Evolutionary conservation across 2,329 filamentous ascomycete species (phyloP), one percentile per base, ranked within the genome.

Genomic region (Blastomyces parvus): DNA sequence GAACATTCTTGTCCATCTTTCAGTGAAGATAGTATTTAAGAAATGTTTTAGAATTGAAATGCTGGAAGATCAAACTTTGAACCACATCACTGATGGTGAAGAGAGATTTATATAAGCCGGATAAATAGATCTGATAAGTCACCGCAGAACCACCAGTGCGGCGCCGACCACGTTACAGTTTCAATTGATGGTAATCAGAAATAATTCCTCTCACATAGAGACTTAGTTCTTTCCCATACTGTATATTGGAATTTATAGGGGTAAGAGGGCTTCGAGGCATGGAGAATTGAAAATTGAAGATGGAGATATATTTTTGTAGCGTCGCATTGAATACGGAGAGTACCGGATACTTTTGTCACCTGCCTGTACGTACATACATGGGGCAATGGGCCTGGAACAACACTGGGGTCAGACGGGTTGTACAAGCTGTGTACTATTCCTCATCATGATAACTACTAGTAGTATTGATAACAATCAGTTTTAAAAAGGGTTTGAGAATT

Each of bases 51-150:
- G 65, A 66, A 44, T 62, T 64, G 38, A 63, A 61, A 66, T 70
- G 65, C 57, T 67, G 48, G 22, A 68, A 62, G n/a, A 69, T 68
- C 17, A 68, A 52, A 60, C 66, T 69, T 58, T 64, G 61, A 4
- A 69, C 38, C 13, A 56, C 64, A 44, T 69, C 64, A 60, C 64
- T n/a, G n/a, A n/a, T n/a, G n/a, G n/a, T n/a, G n/a, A n/a, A n/a
- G n/a, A n/a, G n/a, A n/a, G n/a, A n/a, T n/a, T n/a, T n/a, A n/a
- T n/a, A n/a, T n/a, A n/a, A n/a, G n/a, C n/a, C n/a, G n/a, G n/a
- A n/a, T n/a, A n/a, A n/a, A n/a, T 69, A 30, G 67, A 38, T 52
- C 60, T 66, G 33, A 44, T 38, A 38, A 38, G 36, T 38, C 36
- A 38, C 36, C 40, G 13, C 40, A 17, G 40, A 44, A 44, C 14